Percentiles rank a stretch among this genome's conserved stretches.
phyloP scores from a whole-genome alignment of 108 stramenopile species.

The Asterionellopsis glacialis region DNA sequence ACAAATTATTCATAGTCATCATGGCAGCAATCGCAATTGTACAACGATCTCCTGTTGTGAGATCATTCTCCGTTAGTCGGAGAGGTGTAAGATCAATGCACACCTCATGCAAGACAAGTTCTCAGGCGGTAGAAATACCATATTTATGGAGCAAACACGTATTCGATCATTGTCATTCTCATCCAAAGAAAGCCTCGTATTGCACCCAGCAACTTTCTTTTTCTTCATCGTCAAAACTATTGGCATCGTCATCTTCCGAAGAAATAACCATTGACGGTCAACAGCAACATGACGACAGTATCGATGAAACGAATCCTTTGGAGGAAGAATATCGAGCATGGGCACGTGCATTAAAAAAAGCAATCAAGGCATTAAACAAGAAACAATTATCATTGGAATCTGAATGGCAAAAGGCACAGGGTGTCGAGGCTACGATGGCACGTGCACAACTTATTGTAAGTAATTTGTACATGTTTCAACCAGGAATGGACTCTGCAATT shows the following conservation, averaged over 20 bases:
- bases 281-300: conserved; percentile 3
- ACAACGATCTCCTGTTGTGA: too few relatives aligned
- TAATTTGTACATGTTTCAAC: conserved; percentile 55
- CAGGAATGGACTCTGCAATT: conserved; percentile 40
- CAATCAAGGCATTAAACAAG: conserved; percentile 18
- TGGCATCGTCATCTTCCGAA: not conserved
- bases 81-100: too few relatives aligned
- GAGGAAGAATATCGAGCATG: conserved; percentile 22
- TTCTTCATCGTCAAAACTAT: too few relatives aligned
- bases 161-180: too few relatives aligned
- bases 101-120: too few relatives aligned
- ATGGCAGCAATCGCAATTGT: too few relatives aligned
- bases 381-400: conserved; percentile 61
- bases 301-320: conserved; percentile 13
- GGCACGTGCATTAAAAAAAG: conserved; percentile 14
- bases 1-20: too few relatives aligned
- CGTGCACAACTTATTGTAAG: conserved; percentile 75
- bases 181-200: too few relatives aligned
- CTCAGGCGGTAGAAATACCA: too few relatives aligned
- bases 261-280: conserved; percentile 2
- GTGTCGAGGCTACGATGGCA: conserved; percentile 51
- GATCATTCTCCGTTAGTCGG: too few relatives aligned
- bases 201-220: too few relatives aligned
- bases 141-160: too few relatives aligned
- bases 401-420: conserved; percentile 64